Evolutionary conservation across 768 basidiomycete genomes (phyloP).

Genomic region (Tulasnella sp.): DNA sequence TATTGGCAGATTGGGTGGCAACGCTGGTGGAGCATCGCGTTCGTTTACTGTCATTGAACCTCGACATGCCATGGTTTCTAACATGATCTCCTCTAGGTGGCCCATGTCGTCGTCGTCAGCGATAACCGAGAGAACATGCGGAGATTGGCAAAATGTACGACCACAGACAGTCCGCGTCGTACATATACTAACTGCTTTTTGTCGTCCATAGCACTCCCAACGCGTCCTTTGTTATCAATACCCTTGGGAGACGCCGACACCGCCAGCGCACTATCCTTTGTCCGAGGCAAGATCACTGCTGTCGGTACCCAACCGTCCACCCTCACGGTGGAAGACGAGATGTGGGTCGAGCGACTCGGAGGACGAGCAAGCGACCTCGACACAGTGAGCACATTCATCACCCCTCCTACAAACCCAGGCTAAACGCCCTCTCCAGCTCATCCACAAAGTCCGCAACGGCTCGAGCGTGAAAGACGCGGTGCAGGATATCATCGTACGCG

Average conservation of each 20-base stretch:
- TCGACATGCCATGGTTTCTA: conserved; percentile 12
- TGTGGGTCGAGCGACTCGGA: conserved; percentile 62
- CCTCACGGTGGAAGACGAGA: conserved; percentile 43
- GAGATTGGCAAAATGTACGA: conserved; percentile 61
- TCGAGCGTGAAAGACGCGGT: conserved; percentile 65
- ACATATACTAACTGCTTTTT: neutral
- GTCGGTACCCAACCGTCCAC: conserved; percentile 27
- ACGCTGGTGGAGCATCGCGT: conserved; percentile 71
- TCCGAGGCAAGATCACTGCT: conserved; percentile 49
- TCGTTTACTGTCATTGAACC: neutral
- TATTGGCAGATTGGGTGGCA: conserved; percentile 77
- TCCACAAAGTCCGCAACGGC: conserved; percentile 73
- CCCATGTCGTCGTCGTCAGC: conserved; percentile 83
- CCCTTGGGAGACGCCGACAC: conserved; percentile 77
- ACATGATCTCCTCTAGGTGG: conserved; percentile 40
- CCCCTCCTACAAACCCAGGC: neutral
- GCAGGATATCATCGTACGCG: conserved; percentile 74
- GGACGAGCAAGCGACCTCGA: conserved; percentile 86
- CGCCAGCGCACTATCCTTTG: conserved; percentile 63
- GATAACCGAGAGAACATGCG: conserved; percentile 84
- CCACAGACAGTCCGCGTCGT: neutral
- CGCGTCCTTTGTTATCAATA: conserved; percentile 69
- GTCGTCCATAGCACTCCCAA: conserved; percentile 52
- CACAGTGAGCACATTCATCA: conserved; percentile 47
- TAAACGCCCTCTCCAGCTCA: conserved; percentile 37